Evolutionary conservation across 257 asterid species (phyloP).

Genomic region (Capsicum baccatum): DNA sequence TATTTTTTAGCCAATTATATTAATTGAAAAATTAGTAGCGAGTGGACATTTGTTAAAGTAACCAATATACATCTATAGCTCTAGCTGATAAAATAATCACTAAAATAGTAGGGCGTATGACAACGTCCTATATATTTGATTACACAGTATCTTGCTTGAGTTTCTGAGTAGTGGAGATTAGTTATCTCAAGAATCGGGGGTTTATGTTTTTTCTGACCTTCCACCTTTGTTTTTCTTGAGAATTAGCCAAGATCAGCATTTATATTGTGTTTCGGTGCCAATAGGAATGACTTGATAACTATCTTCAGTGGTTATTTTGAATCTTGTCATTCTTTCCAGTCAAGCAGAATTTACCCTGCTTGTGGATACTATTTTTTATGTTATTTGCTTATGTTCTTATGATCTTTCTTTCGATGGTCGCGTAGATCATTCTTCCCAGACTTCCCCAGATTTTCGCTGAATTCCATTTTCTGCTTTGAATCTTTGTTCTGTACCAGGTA

Average conservation of each 20-base stretch:
- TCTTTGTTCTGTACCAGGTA: conserved; percentile 58
- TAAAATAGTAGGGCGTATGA: background rate
- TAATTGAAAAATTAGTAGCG: background rate
- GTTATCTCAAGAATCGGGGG: background rate
- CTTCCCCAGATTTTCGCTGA: conserved; percentile 6
- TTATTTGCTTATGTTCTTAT: background rate
- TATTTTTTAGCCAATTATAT: background rate
- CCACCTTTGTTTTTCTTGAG: conserved; percentile 9
- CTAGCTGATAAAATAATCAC: background rate
- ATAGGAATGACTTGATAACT: background rate
- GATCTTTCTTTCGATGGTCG: conserved; percentile 14
- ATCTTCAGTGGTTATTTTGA: conserved; percentile 2
- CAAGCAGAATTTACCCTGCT: conserved; percentile 7
- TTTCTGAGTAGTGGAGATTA: background rate
- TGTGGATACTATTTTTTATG: background rate
- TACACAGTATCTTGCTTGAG: background rate
- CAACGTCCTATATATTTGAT: background rate
- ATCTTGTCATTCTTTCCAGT: conserved; percentile 7
- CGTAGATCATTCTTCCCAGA: conserved; percentile 6
- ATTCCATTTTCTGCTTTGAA: conserved; percentile 4
- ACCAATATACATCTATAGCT: background rate
- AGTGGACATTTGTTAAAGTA: background rate
- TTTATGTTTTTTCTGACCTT: background rate
- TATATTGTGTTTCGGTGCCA: background rate
- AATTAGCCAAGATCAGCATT: conserved; percentile 3